Conservation (phyloP, 176 grass and related monocot species). For the Melocanna baccifera region DNA sequence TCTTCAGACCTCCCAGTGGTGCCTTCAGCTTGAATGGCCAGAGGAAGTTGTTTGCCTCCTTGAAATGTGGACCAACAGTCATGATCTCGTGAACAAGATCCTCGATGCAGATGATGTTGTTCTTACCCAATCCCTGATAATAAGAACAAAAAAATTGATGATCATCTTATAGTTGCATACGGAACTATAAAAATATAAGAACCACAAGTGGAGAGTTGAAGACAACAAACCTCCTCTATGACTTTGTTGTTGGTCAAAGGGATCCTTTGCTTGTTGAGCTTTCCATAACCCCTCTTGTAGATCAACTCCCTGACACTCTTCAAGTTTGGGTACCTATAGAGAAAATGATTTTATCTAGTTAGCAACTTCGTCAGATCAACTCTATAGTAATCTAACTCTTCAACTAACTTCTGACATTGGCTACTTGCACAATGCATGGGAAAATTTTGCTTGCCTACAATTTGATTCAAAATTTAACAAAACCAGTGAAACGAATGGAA, state of each 20-base stretch:
- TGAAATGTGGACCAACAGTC: conserved; percentile 83
- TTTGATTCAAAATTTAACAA: not conserved
- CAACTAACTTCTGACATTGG: not conserved
- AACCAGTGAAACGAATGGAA: not conserved
- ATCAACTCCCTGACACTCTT: conserved; percentile 88
- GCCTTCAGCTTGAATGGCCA: conserved; percentile 92
- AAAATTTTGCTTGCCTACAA: not conserved
- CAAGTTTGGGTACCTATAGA: conserved; percentile 77
- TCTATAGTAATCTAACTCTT: not conserved
- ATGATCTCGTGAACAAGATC: conserved; percentile 91
- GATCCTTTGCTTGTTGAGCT: conserved; percentile 82
- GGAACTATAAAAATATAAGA: not conserved
- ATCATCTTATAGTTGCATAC: not conserved
- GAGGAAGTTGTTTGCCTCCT: conserved; percentile 94
- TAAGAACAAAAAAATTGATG: not conserved
- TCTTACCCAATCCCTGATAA: conserved; percentile 59
- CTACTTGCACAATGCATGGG: not conserved
- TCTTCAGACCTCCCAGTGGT: conserved; percentile 71
- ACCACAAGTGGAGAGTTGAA: not conserved
- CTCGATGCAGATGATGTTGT: conserved; percentile 76
- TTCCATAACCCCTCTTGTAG: conserved; percentile 87
- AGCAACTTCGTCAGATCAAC: not conserved
- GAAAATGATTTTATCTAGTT: not conserved
- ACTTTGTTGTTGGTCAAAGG: conserved; percentile 67
- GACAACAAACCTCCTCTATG: conserved; percentile 53